Evolutionary conservation across 257 asterid genomes (phyloP).

Genomic region (Solanum chaucha): DNA sequence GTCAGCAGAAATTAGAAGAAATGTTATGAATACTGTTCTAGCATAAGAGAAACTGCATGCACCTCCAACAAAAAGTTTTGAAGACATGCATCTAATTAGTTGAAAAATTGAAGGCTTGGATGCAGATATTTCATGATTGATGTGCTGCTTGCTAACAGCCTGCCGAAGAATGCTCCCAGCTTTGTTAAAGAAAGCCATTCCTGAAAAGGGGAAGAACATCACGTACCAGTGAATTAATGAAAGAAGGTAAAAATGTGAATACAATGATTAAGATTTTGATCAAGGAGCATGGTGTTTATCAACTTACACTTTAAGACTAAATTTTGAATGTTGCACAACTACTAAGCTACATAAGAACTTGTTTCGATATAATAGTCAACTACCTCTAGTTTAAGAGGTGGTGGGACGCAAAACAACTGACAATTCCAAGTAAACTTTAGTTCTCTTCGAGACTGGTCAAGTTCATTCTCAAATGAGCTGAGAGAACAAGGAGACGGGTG

Average conservation of each 20-base stretch:
- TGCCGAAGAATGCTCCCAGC: slow-evolving; percentile 49
- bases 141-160: slow-evolving; percentile 20
- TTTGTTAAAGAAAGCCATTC: slow-evolving; percentile 74
- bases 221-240: neutral
- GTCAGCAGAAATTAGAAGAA: neutral
- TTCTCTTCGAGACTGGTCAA: neutral
- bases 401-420: neutral
- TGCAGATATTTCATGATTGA: slow-evolving; percentile 29
- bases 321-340: neutral
- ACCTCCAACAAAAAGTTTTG: slow-evolving; percentile 85
- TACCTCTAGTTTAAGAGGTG: neutral
- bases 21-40: neutral
- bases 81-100: slow-evolving; percentile 75
- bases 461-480: neutral
- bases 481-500: neutral
- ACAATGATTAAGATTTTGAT: neutral
- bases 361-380: neutral
- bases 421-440: neutral
- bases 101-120: slow-evolving; percentile 56
- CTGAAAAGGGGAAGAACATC: neutral
- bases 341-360: neutral
- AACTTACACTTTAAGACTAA: neutral
- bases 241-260: neutral
- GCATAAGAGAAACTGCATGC: neutral
- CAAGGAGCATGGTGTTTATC: neutral